Evolutionary conservation across 768 basidiomycete genomes (phyloP).

Genomic region (Scleroderma citrinum): DNA sequence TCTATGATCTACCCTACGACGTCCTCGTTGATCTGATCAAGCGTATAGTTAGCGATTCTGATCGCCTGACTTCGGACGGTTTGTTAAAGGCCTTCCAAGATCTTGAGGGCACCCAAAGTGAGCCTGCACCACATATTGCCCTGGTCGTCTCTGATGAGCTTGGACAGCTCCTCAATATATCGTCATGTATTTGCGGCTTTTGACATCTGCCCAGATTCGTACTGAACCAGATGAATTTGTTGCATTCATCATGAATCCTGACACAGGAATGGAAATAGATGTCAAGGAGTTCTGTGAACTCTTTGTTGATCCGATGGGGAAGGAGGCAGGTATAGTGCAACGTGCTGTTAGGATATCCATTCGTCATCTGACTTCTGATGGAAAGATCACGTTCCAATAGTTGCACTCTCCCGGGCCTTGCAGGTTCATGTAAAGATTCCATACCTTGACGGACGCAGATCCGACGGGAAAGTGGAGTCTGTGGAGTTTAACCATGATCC

Average conservation of each 20-base stretch:
- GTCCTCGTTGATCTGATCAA: constrained; percentile 48
- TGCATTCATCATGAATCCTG: constrained; percentile 74
- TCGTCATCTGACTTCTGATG: not conserved
- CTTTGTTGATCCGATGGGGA: constrained; percentile 72
- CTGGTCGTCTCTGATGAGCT: constrained; percentile 2
- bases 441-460: constrained; percentile 67
- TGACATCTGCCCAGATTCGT: constrained; percentile 81
- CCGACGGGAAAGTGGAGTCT: constrained; percentile 53
- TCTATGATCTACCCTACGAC: constrained; percentile 74
- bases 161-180: constrained; percentile 60
- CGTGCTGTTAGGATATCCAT: not conserved
- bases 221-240: constrained; percentile 53
- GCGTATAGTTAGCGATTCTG: constrained; percentile 1
- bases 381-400: constrained; percentile 76
- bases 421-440: constrained; percentile 65
- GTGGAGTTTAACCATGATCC: constrained; percentile 51
- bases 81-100: constrained; percentile 43
- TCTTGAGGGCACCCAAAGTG: constrained; percentile 34
- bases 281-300: constrained; percentile 65
- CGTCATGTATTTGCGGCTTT: constrained; percentile 73
- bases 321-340: constrained; percentile 57
- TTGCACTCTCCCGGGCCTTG: constrained; percentile 66
- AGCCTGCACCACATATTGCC: constrained; percentile 4
- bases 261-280: constrained; percentile 52
- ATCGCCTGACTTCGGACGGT: constrained; percentile 35